Evolutionary conservation across 2,329 filamentous ascomycete genomes (phyloP).

Genomic region (Pezicula rhizophila): DNA sequence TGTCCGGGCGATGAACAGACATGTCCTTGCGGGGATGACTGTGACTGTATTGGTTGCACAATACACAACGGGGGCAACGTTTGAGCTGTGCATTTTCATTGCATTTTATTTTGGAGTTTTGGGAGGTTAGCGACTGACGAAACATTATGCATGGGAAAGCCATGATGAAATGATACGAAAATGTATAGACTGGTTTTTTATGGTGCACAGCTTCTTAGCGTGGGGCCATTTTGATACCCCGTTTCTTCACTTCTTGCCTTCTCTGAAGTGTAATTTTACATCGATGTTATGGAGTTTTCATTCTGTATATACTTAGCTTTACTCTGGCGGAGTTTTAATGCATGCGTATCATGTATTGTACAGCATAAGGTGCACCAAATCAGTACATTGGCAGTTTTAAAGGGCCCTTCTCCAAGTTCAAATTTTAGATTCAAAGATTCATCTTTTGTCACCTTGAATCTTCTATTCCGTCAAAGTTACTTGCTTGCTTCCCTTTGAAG

Average conservation of each 20-base stretch:
- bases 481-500: too few species aligned
- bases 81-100: background rate
- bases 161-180: background rate
- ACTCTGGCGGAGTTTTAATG: background rate
- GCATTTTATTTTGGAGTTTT: background rate
- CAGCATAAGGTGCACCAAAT: background rate
- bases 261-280: too few species aligned
- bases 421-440: too few species aligned
- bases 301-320: too few species aligned
- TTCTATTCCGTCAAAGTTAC: too few species aligned
- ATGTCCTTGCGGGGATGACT: conserved; percentile 54
- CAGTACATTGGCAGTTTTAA: too few species aligned
- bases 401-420: too few species aligned
- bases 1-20: conserved; percentile 36
- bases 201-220: background rate
- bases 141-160: background rate
- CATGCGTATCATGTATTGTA: background rate
- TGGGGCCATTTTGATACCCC: background rate
- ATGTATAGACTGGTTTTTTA: background rate
- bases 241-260: too few species aligned
- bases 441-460: too few species aligned
- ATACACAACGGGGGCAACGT: conserved; percentile 34
- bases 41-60: conserved; percentile 49
- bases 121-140: background rate
- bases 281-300: too few species aligned